Base-by-base conservation (phyloP, 345 rosid species). In the Fremontodendron californicum region DNA sequence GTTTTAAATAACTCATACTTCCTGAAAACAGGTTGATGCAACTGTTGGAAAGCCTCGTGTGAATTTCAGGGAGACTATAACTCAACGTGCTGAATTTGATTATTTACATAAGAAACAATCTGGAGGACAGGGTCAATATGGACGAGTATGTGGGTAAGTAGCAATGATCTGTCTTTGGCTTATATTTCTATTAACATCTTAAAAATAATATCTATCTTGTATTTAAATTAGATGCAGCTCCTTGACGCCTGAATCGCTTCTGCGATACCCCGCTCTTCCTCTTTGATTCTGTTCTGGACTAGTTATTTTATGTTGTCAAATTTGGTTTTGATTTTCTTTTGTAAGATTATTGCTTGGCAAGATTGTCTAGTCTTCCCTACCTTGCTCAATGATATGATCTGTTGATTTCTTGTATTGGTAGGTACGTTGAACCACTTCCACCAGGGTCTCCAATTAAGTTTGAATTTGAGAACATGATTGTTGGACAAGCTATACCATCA, bases 91-190 rank as follows among this genome's bases (percentile, higher is more conserved):
- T 63, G 91, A 90, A 75, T 96, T 92, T 80, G 99, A 96, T 88
- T 96, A 96, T 86, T 79, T 96, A 77, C 99, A 94, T 82, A 96
- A 96, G 91, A 92, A 96, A 84, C 99, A 96, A 84, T 87, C 85
- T 86, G 99, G 99, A 74, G 98, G 99, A 75, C 96, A 93, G 73
- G 99, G 99, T 85, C 99, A 96, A 85, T 96, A 92, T 74, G 99
- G 99, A 77, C 85, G 98, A 37, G 97, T 94, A 42, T 78, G 73
- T 7, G 99, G 99, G 98, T 96, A 82, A 87, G 90, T 72, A 75
- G 71, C 62, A 33, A 19, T 51, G 4, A n/a, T 31, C 3, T 40
- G 19, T 27, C 49, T 66, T 66, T 67, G 51, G 71, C 33, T 18
- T 3, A 31, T 49, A 19, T 71, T 71, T 9, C 3, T 4, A 18